A percentile compares a stretch with the other conserved stretches of the same genome.
phyloP scores from a whole-genome alignment of 768 basidiomycete genomes.

The Boletus eberwhitei region DNA sequence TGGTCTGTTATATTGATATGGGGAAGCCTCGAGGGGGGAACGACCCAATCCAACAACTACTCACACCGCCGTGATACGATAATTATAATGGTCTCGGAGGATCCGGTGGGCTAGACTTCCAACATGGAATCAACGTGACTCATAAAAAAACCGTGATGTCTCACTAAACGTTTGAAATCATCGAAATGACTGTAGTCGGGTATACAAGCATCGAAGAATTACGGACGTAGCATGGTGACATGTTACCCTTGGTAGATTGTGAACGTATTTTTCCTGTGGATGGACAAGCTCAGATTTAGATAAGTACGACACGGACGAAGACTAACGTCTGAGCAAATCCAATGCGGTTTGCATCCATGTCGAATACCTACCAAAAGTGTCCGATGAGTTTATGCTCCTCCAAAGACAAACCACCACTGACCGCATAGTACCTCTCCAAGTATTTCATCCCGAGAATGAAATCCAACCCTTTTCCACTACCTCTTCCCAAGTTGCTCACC shows the following conservation, averaged over 20 bases:
- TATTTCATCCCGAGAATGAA: neutral
- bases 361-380: slow-evolving; percentile 15
- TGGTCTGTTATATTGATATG: no score
- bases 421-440: slow-evolving; percentile 3
- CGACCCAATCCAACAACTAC: no score
- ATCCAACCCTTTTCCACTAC: neutral
- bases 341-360: slow-evolving; percentile 15
- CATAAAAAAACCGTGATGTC: no score
- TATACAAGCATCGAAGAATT: neutral
- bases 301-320: neutral
- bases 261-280: slow-evolving; percentile 21
- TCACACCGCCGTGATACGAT: no score
- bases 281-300: neutral
- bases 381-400: neutral
- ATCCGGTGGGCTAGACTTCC: no score
- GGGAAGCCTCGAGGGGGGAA: no score
- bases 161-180: neutral
- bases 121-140: no score
- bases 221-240: neutral
- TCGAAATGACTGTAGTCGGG: neutral
- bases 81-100: no score
- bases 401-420: neutral
- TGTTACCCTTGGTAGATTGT: neutral
- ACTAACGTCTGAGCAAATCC: slow-evolving; percentile 26
- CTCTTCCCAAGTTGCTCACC: neutral